Evolutionary conservation across 768 basidiomycete genomes (phyloP).

Genomic region (Cystobasidium ongulense): DNA sequence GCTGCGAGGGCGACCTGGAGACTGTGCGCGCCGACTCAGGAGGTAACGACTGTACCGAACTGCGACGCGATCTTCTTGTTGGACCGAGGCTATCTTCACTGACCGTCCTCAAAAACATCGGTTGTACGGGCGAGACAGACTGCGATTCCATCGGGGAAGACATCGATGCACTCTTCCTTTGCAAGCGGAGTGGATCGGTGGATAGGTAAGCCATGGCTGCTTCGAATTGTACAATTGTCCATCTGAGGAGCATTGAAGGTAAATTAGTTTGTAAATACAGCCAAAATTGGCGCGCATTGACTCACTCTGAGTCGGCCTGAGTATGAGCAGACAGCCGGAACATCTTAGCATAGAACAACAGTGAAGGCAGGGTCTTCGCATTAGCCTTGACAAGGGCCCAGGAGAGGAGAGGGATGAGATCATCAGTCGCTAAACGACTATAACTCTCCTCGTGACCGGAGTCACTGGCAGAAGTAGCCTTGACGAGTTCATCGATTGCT

Average conservation of each 20-base stretch:
- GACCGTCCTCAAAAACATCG: background rate
- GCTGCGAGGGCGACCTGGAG: slow-evolving; percentile 8
- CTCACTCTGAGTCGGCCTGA: slow-evolving; percentile 32
- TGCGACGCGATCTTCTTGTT: background rate
- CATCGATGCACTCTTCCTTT: background rate
- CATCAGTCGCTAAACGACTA: slow-evolving; percentile 30
- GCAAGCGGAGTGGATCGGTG: slow-evolving; percentile 30
- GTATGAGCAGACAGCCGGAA: slow-evolving; percentile 25
- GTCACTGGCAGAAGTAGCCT: slow-evolving; percentile 3
- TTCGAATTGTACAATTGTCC: slow-evolving; percentile 38
- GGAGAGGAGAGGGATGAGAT: slow-evolving; percentile 35
- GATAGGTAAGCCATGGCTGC: slow-evolving; percentile 33
- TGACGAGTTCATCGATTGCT: slow-evolving; percentile 35
- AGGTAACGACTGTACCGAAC: slow-evolving; percentile 25
- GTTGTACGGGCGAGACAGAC: slow-evolving; percentile 1
- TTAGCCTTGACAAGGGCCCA: slow-evolving; percentile 30
- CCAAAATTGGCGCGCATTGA: background rate
- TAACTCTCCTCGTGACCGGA: background rate
- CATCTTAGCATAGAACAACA: slow-evolving; percentile 31
- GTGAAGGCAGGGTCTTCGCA: slow-evolving; percentile 19
- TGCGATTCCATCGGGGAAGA: background rate
- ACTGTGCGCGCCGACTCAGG: background rate
- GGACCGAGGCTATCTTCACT: slow-evolving; percentile 1
- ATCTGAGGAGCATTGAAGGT: slow-evolving; percentile 1
- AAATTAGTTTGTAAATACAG: background rate